Percentiles rank a stretch among this genome's conserved stretches.
Evolutionary conservation across 2,329 filamentous ascomycete genomes (phyloP).

Genomic region (Aureobasidium pullulans): DNA sequence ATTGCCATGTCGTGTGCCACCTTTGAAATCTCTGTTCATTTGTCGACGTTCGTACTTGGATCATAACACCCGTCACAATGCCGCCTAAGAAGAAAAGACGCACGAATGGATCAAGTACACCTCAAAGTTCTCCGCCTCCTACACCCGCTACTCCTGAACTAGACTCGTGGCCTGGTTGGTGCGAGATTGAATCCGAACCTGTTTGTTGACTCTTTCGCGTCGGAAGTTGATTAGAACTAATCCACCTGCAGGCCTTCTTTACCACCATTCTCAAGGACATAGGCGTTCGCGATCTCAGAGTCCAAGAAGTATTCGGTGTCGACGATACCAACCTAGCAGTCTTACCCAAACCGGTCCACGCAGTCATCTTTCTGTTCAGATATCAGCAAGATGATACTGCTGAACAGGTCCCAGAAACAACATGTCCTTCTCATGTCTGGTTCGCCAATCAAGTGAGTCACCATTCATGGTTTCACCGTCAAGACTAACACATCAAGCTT

Average conservation of each 20-base stretch:
- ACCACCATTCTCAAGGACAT: slow-evolving; percentile 75
- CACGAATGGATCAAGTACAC: slow-evolving; percentile 20
- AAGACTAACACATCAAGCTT: slow-evolving; percentile 44
- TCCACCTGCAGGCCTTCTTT: slow-evolving; percentile 42
- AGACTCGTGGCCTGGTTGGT: slow-evolving; percentile 62
- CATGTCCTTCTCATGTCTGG: slow-evolving; percentile 65
- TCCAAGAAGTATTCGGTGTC: slow-evolving; percentile 69
- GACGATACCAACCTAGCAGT: slow-evolving; percentile 58
- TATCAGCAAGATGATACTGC: slow-evolving; percentile 50
- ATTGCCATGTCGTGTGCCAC: background rate
- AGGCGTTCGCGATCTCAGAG: slow-evolving; percentile 64
- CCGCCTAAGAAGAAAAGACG: slow-evolving; percentile 18
- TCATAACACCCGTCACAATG: slow-evolving; percentile 6
- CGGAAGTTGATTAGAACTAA: background rate
- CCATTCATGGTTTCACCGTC: background rate
- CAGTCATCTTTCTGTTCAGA: slow-evolving; percentile 82
- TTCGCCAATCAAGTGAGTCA: slow-evolving; percentile 77
- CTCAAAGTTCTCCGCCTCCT: slow-evolving; percentile 33
- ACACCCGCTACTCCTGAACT: slow-evolving; percentile 45
- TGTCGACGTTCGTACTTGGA: background rate
- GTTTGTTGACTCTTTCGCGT: slow-evolving; percentile 39
- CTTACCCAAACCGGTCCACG: slow-evolving; percentile 66
- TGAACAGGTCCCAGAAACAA: slow-evolving; percentile 38
- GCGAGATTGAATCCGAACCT: slow-evolving; percentile 84
- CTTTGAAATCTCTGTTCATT: no score